Evolutionary conservation across 257 asterid species (phyloP).

Genomic region (Thymus quinquecostatus): DNA sequence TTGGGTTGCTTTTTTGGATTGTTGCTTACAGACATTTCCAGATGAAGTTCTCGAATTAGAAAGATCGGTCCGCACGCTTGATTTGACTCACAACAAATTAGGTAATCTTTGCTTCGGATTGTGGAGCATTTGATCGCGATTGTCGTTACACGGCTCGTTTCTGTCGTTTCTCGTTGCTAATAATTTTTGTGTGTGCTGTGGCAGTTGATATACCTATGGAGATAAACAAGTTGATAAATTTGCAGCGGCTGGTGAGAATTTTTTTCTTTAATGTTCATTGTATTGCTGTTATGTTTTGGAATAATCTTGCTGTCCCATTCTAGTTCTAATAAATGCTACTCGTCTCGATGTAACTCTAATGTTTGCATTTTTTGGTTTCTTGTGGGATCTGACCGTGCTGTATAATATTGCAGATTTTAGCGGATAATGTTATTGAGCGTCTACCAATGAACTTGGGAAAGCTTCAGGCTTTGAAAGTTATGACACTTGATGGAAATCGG

Average conservation of each 20-base stretch:
- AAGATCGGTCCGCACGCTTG: slow-evolving; percentile 88
- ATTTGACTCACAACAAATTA: slow-evolving; percentile 79
- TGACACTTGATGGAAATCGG: slow-evolving; percentile 82
- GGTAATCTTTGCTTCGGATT: slow-evolving; percentile 45
- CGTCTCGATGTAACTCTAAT: not conserved
- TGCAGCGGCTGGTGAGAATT: slow-evolving; percentile 90
- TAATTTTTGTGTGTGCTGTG: slow-evolving; percentile 27
- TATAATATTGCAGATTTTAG: slow-evolving; percentile 65
- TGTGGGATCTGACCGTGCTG: not conserved
- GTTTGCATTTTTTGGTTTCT: not conserved
- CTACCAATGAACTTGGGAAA: slow-evolving; percentile 90
- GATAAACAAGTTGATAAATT: slow-evolving; percentile 76
- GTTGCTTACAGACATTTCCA: slow-evolving; percentile 67
- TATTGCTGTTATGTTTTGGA: slow-evolving; percentile 1
- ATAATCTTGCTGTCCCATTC: slow-evolving; percentile 5
- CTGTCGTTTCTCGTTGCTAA: slow-evolving; percentile 24
- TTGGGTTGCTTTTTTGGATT: slow-evolving; percentile 17
- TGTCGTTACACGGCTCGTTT: slow-evolving; percentile 7
- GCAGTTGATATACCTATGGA: slow-evolving; percentile 86
- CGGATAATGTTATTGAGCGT: slow-evolving; percentile 76
- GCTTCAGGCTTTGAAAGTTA: slow-evolving; percentile 80
- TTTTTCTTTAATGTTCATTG: not conserved
- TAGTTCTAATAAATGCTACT: not conserved
- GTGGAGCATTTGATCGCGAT: slow-evolving; percentile 21
- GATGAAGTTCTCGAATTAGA: slow-evolving; percentile 83